A percentile compares a stretch with the other conserved stretches of the same genome.
Evolutionary conservation across 805 yeast genomes (phyloP).

Genomic region (Pichia membranifaciens): DNA sequence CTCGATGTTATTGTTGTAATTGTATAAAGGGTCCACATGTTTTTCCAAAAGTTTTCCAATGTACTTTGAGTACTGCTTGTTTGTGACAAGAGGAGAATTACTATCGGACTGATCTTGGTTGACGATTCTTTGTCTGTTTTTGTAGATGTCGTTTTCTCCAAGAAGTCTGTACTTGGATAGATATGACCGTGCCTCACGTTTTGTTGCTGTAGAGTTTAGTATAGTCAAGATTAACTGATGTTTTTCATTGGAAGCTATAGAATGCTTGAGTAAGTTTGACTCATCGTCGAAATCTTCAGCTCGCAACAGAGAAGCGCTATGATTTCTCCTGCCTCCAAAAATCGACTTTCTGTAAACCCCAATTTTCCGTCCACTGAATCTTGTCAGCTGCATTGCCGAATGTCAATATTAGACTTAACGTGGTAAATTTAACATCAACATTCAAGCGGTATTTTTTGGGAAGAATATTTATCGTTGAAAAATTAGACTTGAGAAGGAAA

Average conservation of each 20-base stretch:
- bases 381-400: not conserved
- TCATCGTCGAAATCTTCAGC: slow-evolving; percentile 8
- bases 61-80: slow-evolving; percentile 33
- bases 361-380: not conserved
- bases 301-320: not conserved
- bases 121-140: slow-evolving; percentile 17
- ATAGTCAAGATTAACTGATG: slow-evolving; percentile 77
- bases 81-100: slow-evolving; percentile 4
- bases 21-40: too few relatives aligned
- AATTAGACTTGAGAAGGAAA: too few relatives aligned
- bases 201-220: slow-evolving; percentile 84
- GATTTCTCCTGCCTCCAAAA: not conserved
- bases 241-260: slow-evolving; percentile 39
- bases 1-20: slow-evolving; percentile 4
- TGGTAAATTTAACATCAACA: too few relatives aligned
- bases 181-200: slow-evolving; percentile 83
- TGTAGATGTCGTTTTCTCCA: slow-evolving; percentile 30
- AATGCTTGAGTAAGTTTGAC: slow-evolving; percentile 25
- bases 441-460: too few relatives aligned
- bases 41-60: slow-evolving; percentile 21
- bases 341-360: not conserved
- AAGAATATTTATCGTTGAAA: too few relatives aligned
- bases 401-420: too few relatives aligned
- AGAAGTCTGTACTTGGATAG: slow-evolving; percentile 60
- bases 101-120: not conserved